Percentiles rank a stretch among this genome's conserved stretches.
phyloP scores from a whole-genome alignment of 345 rosid species.

The Psidium guajava region DNA sequence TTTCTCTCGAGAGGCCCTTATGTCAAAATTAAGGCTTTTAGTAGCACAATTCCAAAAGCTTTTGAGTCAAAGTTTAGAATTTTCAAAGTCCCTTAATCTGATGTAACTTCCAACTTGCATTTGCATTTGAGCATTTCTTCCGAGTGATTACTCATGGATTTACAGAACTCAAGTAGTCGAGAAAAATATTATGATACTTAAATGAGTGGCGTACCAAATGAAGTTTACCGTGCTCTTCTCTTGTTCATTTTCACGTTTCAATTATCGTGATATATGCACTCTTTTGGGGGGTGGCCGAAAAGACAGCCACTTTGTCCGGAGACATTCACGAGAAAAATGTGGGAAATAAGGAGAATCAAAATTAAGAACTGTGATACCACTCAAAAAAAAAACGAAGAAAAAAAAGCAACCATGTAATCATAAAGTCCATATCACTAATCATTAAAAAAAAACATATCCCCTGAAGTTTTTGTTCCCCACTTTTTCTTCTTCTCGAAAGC shows the following conservation, averaged over 20 bases:
- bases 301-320: neutral
- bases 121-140: neutral
- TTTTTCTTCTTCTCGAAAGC: neutral
- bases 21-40: neutral
- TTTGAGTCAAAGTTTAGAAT: neutral
- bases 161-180: neutral
- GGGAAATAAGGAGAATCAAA: neutral
- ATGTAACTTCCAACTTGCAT: neutral
- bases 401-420: neutral
- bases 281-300: neutral
- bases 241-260: neutral
- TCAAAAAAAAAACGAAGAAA: neutral
- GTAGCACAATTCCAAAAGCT: neutral
- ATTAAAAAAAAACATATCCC: too few species aligned
- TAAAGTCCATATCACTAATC: too few species aligned
- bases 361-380: neutral
- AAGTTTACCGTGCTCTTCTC: rapidly evolving
- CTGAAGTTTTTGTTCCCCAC: too few species aligned
- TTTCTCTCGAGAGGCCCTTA: too few species aligned
- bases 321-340: neutral
- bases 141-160: neutral
- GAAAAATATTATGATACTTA: rapidly evolving
- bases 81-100: neutral
- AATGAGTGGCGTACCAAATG: neutral
- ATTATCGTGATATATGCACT: rapidly evolving